phyloP scores from a whole-genome alignment of 1,139 yeast species.

The Kluyveromyces sp. region DNA sequence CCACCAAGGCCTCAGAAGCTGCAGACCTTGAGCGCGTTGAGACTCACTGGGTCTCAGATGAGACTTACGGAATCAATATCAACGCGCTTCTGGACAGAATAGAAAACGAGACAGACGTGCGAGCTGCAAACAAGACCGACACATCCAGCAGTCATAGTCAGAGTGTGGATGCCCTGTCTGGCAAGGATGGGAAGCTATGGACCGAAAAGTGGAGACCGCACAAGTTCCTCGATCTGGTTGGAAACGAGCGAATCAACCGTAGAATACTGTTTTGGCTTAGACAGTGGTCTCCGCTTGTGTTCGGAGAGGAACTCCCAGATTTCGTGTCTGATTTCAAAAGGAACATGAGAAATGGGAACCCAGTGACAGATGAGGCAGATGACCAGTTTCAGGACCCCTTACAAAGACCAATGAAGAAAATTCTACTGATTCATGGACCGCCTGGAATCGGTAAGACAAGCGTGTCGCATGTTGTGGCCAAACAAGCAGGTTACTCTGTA shows the following conservation, averaged over 20 bases:
- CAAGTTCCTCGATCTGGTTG: conserved; percentile 63
- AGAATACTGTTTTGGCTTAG: conserved; percentile 69
- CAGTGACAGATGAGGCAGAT: conserved; percentile 8
- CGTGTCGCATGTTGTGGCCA: conserved; percentile 77
- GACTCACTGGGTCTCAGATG: conserved; percentile 24
- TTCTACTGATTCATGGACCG: conserved; percentile 79
- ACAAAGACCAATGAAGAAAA: conserved; percentile 64
- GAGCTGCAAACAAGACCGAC: no score
- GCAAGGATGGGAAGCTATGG: conserved; percentile 38
- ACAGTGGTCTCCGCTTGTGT: conserved; percentile 71
- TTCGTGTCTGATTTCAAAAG: conserved; percentile 6
- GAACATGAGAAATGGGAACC: conserved; percentile 1
- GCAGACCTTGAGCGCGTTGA: no score
- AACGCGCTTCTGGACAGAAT: conserved; percentile 32
- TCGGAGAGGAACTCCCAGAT: conserved; percentile 37
- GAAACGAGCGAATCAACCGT: conserved; percentile 77
- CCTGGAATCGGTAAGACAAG: conserved; percentile 96
- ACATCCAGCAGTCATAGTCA: no score
- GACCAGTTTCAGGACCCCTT: conserved; percentile 40
- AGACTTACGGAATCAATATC: conserved; percentile 34
- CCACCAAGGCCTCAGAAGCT: background rate
- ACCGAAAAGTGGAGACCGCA: conserved; percentile 82
- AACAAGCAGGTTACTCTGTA: conserved; percentile 72
- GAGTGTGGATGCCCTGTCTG: background rate
- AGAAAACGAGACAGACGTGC: conserved; percentile 13